phyloP scores from a whole-genome alignment of 1,284 basidiomycete species.

The Tilletia setariae region DNA sequence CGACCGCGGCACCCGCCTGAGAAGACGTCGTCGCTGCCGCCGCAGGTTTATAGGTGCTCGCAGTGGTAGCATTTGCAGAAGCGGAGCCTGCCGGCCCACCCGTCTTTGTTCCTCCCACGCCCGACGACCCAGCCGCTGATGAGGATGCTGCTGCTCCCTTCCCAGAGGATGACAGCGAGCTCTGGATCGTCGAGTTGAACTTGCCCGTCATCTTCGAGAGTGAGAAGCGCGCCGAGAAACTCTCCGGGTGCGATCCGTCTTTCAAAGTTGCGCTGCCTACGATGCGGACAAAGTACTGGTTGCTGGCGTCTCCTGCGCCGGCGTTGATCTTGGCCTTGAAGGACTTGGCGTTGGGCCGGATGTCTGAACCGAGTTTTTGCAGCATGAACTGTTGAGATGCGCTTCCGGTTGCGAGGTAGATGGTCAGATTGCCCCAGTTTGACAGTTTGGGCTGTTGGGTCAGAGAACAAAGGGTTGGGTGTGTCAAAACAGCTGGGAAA shows the following conservation, averaged over 20 bases:
- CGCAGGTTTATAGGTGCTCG: not conserved
- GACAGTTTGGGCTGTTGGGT: not conserved
- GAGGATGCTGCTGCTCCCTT: not conserved
- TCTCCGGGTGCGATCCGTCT: conserved; percentile 6
- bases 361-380: not conserved
- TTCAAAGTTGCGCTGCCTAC: not conserved
- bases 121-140: not conserved
- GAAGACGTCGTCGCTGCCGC: not conserved
- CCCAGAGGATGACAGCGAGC: not conserved
- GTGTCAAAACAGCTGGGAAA: too few relatives aligned
- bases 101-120: not conserved
- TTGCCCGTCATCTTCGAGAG: conserved; percentile 15
- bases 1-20: too few relatives aligned
- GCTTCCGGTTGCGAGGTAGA: conserved; percentile 5
- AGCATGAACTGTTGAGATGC: not conserved
- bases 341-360: not conserved
- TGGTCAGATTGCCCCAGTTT: conserved; percentile 10
- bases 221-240: not conserved
- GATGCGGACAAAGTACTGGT: conserved; percentile 7
- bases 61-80: not conserved
- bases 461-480: too few relatives aligned
- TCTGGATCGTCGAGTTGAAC: not conserved
- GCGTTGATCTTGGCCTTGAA: conserved; percentile 6
- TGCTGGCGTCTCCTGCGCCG: not conserved
- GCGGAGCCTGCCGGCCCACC: not conserved